Evolutionary conservation across 129 eudicot species (phyloP).

Genomic region (Cynara cardunculus): DNA sequence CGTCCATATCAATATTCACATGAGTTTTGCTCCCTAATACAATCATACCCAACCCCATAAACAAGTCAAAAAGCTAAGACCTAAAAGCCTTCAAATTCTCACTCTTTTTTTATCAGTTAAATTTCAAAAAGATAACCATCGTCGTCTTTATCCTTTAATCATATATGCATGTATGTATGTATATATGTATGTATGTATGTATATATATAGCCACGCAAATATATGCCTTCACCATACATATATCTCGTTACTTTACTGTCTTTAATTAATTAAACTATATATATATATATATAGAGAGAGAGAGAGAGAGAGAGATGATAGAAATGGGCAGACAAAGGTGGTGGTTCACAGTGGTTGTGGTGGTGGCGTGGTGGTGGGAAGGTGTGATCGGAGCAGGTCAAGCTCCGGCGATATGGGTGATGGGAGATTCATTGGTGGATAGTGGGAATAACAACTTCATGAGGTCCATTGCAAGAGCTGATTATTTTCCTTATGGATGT

Average conservation of each 20-base stretch:
- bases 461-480: slow-evolving; percentile 57
- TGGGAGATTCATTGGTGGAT: slow-evolving; percentile 91
- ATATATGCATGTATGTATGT: no score
- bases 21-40: slow-evolving; percentile 11
- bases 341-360: slow-evolving; percentile 21
- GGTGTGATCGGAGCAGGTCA: slow-evolving; percentile 28
- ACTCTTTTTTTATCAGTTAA: slow-evolving; percentile 5
- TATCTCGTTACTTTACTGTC: not conserved
- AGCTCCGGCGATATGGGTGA: slow-evolving; percentile 70
- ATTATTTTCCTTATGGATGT: slow-evolving; percentile 84
- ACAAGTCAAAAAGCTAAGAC: slow-evolving; percentile 10
- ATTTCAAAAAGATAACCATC: slow-evolving; percentile 9
- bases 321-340: slow-evolving; percentile 6
- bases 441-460: slow-evolving; percentile 83
- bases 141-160: slow-evolving; percentile 1
- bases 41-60: slow-evolving; percentile 6
- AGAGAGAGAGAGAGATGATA: no score
- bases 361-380: slow-evolving; percentile 13
- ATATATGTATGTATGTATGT: not conserved
- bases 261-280: not conserved
- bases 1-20: slow-evolving; percentile 4
- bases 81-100: slow-evolving; percentile 1
- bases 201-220: slow-evolving; percentile 26
- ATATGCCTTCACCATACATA: not conserved
- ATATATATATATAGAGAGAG: not conserved